Base-by-base conservation (phyloP, 768 basidiomycete genomes). In the Boletus subparvulus region DNA sequence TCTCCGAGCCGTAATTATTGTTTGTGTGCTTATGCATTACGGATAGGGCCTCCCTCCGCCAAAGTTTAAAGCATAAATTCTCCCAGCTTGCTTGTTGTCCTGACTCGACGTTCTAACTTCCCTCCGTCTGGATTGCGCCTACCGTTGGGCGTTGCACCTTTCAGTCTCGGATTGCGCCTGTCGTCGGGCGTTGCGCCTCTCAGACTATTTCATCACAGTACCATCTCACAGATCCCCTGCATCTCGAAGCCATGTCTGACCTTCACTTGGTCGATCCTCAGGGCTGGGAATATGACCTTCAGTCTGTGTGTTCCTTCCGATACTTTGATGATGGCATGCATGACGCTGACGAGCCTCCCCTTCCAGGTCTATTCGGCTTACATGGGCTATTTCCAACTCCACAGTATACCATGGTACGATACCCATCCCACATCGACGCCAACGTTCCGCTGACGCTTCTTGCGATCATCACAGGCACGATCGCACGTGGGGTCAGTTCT, bases 211-310 rank as follows among this genome's bases (percentile, higher is more conserved):
- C 19, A 36, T 19, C 16, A 10, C 13, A 14, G 16, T 26, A 17
- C 14, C 24, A 21, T 55, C 30, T 10, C 14, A 44, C 39, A 40
- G 16, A 3, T 24, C 41, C 21, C 42, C 13, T 21, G 3, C 36
- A 32, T 4, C 40, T 33, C 26, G 13, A 17, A 44, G 13, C 33
- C 50, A 87, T 85, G 87, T 73, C 84, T 33, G 85, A 89, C 68
- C 88, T 88, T 68, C 83, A 83, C 21, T 74, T 89, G 21, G 90
- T 90, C 42, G 85, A 89, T 59, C 86, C 87, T 17, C 78, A 77
- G 57, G 88, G 87, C 21, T 92, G 90, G 90, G 84, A 88, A 64
- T 89, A 84, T 61, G 88, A 91, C 70, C 78, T 90, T 6, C 87
- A 88, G 63, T 88, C 88, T 46, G 89, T 91, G 59, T 54, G 84